A percentile compares a stretch with the other conserved stretches of the same genome.
Conservation (phyloP, 2,329 filamentous ascomycete species). For the Atkinsonella texensis region DNA sequence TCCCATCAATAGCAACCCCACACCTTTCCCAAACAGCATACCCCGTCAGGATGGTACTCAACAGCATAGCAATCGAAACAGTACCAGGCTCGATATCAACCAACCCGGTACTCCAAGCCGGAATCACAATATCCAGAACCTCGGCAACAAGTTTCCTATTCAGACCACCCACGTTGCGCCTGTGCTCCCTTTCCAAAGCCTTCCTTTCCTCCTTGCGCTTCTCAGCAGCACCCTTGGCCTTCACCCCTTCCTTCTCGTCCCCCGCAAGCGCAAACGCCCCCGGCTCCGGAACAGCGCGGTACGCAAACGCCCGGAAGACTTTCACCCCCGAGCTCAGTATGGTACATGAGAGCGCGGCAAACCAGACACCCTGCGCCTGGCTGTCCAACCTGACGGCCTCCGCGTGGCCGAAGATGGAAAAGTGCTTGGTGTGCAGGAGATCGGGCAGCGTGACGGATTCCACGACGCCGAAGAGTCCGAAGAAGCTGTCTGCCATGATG, state of each 20-base stretch:
- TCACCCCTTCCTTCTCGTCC: slow-evolving; percentile 11
- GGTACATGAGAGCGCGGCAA: slow-evolving; percentile 45
- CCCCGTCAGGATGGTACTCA: slow-evolving; percentile 50
- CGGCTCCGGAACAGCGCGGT: slow-evolving; percentile 22
- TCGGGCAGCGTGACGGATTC: slow-evolving; percentile 53
- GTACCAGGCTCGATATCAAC: slow-evolving; percentile 35
- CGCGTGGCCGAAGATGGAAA: slow-evolving; percentile 41
- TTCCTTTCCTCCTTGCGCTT: slow-evolving; percentile 22
- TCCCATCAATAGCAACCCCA: slow-evolving; percentile 13
- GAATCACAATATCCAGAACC: slow-evolving; percentile 49
- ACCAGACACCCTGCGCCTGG: slow-evolving; percentile 60
- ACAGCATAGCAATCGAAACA: slow-evolving; percentile 46
- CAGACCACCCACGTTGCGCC: slow-evolving; percentile 22
- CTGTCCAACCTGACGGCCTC: slow-evolving; percentile 34
- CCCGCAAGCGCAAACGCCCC: slow-evolving; percentile 13
- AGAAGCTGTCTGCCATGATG: slow-evolving; percentile 43
- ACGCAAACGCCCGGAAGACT: slow-evolving; percentile 25
- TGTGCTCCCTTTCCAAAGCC: slow-evolving; percentile 17
- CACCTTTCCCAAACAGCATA: slow-evolving; percentile 49
- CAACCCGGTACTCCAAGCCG: slow-evolving; percentile 50
- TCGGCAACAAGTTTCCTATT: slow-evolving; percentile 42
- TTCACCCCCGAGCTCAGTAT: slow-evolving; percentile 30
- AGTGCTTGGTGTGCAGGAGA: slow-evolving; percentile 27
- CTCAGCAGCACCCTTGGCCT: slow-evolving; percentile 21
- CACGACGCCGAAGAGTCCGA: slow-evolving; percentile 55